A percentile compares a stretch with the other conserved stretches of the same genome.
Conservation (phyloP, 2,329 filamentous ascomycete species). For the Fusarium zealandicum region DNA sequence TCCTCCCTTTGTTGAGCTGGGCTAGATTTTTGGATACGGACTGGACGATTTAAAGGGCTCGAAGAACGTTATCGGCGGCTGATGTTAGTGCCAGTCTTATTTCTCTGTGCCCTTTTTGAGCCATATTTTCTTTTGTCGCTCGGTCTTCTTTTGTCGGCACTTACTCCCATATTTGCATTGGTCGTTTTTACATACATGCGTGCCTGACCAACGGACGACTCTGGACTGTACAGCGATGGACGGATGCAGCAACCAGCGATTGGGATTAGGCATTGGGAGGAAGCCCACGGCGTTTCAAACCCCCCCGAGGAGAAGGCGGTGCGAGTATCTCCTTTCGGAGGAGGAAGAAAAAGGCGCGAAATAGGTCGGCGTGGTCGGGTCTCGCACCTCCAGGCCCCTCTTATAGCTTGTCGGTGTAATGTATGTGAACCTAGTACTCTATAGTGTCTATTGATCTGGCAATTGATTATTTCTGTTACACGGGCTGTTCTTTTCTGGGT, state of each 20-base stretch:
- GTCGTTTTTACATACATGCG: conserved; percentile 23
- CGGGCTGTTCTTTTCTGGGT: neutral
- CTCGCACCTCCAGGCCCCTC: conserved; percentile 15
- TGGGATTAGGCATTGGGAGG: conserved; percentile 29
- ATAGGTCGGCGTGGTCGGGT: conserved; percentile 20
- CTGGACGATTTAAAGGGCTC: conserved; percentile 24
- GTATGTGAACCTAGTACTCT: conserved; percentile 38
- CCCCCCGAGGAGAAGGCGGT: conserved; percentile 25
- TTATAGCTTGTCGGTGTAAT: conserved; percentile 37
- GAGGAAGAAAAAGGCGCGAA: conserved; percentile 13
- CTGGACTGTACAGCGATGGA: conserved; percentile 20
- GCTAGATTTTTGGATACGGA: conserved; percentile 33
- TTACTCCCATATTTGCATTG: conserved; percentile 32
- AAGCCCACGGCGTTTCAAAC: conserved; percentile 22
- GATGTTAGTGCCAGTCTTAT: conserved; percentile 26
- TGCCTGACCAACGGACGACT: conserved; percentile 12
- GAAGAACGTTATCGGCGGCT: conserved; percentile 26
- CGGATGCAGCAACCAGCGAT: conserved; percentile 24
- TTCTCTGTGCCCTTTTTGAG: conserved; percentile 28
- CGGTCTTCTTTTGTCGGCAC: conserved; percentile 34
- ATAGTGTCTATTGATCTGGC: conserved; percentile 28
- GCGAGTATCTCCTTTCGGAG: conserved; percentile 25
- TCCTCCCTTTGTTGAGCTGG: conserved; percentile 35
- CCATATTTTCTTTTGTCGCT: conserved; percentile 18
- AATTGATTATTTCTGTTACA: conserved; percentile 9